Conservation (phyloP, 2,329 filamentous ascomycete genomes). For the Hymenoscyphus salicellus region DNA sequence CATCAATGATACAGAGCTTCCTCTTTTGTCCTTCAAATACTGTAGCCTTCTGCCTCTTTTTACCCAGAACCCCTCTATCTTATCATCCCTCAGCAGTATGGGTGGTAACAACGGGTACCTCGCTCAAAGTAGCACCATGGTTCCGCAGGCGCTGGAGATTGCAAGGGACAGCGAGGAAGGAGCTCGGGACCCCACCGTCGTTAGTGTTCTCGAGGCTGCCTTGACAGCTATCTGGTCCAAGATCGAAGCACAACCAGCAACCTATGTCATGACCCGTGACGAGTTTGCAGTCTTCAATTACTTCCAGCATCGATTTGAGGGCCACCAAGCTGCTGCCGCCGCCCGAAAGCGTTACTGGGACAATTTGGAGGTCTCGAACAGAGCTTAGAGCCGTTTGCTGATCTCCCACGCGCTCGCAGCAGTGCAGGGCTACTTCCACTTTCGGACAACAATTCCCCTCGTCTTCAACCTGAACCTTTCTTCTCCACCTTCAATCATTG, state of each 20-base stretch:
- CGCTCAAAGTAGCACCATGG: slow-evolving; percentile 29
- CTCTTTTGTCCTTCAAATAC: slow-evolving; percentile 23
- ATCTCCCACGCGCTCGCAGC: too few species aligned
- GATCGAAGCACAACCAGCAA: slow-evolving; percentile 60
- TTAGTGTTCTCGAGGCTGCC: slow-evolving; percentile 62
- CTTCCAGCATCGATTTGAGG: slow-evolving; percentile 65
- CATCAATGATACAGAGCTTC: slow-evolving; percentile 24
- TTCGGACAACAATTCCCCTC: neutral
- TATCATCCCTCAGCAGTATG: slow-evolving; percentile 25
- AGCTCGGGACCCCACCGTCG: slow-evolving; percentile 59
- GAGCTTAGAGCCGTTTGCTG: slow-evolving; percentile 2
- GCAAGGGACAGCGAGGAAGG: slow-evolving; percentile 71
- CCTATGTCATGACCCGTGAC: slow-evolving; percentile 71
- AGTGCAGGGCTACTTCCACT: neutral
- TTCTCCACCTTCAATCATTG: neutral
- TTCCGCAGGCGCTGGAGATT: slow-evolving; percentile 69
- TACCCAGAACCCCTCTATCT: slow-evolving; percentile 18
- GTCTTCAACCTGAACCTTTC: neutral
- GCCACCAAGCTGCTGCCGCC: slow-evolving; percentile 46
- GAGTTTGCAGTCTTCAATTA: slow-evolving; percentile 89
- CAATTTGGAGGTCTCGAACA: slow-evolving; percentile 32
- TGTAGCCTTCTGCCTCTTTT: slow-evolving; percentile 15
- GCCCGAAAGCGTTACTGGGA: slow-evolving; percentile 56
- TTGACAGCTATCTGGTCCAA: slow-evolving; percentile 65
- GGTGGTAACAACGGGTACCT: slow-evolving; percentile 20